Base-by-base conservation (phyloP, 139 green algal species). In the Penium margaritaceum region DNA sequence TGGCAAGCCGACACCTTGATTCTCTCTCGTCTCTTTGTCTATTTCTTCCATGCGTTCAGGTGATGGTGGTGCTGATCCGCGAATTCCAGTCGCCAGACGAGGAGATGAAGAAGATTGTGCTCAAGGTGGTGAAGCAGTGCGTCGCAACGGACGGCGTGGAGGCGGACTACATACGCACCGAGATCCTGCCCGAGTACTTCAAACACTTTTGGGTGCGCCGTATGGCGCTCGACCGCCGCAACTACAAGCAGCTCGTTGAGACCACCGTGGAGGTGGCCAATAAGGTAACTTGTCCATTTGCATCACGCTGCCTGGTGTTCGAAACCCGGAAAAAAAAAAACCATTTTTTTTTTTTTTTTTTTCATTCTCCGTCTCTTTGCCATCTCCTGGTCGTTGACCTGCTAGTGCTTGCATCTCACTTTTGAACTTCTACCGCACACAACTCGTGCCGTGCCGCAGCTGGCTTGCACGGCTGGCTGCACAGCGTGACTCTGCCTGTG, bases 31-130 rank as follows among this genome's bases (percentile, higher is more conserved):
- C n/a, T n/a, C n/a, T n/a, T n/a, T n/a, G n/a, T n/a, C n/a, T n/a
- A n/a, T n/a, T n/a, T n/a, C 6, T 60, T 5, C 12, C 55, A 29
- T 35, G 3, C 29, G 34, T 6, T 9, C 46, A 98, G 80, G 90
- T 98, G 27, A 98, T 98, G 94, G 81, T 97, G 30, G 89, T 98
- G 63, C 85, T 96, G 62, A 88, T 95, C 61, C 84, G 94, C n/a
- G 94, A 99, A 86, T 98, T 99, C 81, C 75, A 87, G 80, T 95
- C 91, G 1, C 90, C 94, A 0, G 94, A 99, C 81, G 94, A 99
- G 82, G 94, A 99, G 87, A 99, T 99, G 94, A 99, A 97, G 90
- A 98, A 97, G 87, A 99, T 98, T 70, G 92, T 97, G 85, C 89
- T 99, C 64, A 96, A 85, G 84, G 91, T 98, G 74, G 90, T 97